Conservation (phyloP, 2,329 filamentous ascomycete genomes). For the Xylaria sp. region DNA sequence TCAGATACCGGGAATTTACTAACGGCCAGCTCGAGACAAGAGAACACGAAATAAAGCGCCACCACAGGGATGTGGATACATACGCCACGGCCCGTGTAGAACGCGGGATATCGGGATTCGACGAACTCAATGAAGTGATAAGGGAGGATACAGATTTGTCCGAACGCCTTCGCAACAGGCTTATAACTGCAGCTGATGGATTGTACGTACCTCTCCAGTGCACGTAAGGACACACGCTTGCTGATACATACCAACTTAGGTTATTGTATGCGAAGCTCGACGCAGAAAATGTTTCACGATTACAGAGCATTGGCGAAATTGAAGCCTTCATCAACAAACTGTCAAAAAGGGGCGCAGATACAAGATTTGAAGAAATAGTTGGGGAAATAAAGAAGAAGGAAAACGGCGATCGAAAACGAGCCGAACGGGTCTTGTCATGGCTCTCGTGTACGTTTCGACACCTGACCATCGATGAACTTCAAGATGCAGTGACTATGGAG, state of each 20-base stretch:
- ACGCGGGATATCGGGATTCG: background rate
- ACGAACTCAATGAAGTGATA: background rate
- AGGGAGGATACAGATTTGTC: background rate
- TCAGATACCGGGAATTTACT: no score
- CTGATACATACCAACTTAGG: no score
- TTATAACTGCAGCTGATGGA: background rate
- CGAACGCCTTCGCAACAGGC: background rate
- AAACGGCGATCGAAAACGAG: background rate
- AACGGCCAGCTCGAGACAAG: no score
- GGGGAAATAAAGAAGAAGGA: background rate
- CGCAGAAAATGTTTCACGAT: background rate
- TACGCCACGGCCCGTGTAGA: background rate
- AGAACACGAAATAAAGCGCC: background rate
- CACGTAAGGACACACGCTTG: no score
- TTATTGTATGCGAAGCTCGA: background rate
- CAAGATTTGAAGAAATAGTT: background rate
- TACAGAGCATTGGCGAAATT: background rate
- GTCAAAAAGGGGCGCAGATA: background rate
- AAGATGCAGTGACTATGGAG: background rate
- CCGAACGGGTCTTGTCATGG: background rate
- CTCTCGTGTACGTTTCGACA: background rate
- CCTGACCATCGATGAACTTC: background rate
- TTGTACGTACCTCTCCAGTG: no score
- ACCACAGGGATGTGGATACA: background rate
- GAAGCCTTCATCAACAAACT: background rate